Evolutionary conservation across 2,329 filamentous ascomycete genomes (phyloP).

Genomic region (Emericellopsis cladophorae): DNA sequence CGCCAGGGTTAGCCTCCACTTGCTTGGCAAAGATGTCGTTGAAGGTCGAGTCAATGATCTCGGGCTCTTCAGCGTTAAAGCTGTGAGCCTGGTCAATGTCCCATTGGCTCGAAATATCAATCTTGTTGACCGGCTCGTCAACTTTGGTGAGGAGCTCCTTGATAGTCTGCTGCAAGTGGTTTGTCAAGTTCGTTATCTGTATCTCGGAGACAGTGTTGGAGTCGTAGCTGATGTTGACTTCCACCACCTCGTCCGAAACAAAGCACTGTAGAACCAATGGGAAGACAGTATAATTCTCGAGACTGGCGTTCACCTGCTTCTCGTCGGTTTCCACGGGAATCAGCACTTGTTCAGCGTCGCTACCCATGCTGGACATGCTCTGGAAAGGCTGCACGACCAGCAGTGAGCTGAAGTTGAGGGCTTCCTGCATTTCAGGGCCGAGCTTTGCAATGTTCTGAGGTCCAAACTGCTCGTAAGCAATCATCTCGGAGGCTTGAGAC

Average conservation of each 20-base stretch:
- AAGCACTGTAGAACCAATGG: background rate
- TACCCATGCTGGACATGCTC: background rate
- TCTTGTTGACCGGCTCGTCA: background rate
- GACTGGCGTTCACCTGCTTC: background rate
- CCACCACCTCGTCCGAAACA: background rate
- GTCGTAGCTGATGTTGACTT: no score
- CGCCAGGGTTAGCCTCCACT: slow-evolving; percentile 14
- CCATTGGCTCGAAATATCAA: slow-evolving; percentile 1
- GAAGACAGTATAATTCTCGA: background rate
- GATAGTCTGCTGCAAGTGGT: background rate
- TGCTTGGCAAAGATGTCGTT: slow-evolving; percentile 24
- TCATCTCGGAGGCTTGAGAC: slow-evolving; percentile 4
- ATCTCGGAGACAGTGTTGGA: no score
- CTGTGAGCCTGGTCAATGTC: slow-evolving; percentile 1
- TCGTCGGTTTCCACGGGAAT: background rate
- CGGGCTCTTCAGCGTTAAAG: slow-evolving; percentile 1
- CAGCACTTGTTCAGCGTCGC: background rate
- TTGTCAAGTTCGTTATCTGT: no score
- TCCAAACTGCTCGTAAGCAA: slow-evolving; percentile 7
- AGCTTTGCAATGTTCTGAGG: slow-evolving; percentile 8
- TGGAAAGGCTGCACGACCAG: slow-evolving; percentile 5
- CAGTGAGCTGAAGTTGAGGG: slow-evolving; percentile 7
- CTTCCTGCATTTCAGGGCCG: slow-evolving; percentile 2
- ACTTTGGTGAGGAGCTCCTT: slow-evolving; percentile 3
- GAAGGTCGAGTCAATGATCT: slow-evolving; percentile 14